These are phyloP conservation scores for Ophiostoma pallidulum DNA, from an alignment of 2,329 filamentous ascomycete genomes.

Conservation along the genomic window DNA sequence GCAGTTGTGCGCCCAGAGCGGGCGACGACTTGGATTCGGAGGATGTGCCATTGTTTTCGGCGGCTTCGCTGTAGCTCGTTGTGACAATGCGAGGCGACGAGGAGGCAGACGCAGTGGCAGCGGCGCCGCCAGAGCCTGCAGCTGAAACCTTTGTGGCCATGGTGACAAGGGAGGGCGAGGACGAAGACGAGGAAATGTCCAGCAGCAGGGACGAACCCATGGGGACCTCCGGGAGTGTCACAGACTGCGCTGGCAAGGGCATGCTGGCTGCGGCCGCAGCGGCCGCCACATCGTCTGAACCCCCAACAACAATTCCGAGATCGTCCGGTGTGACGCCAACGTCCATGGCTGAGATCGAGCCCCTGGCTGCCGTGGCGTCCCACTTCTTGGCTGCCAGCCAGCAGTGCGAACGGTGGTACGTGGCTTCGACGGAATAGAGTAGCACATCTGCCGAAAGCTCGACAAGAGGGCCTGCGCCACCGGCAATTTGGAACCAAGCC, in stretches of 20 bases:
- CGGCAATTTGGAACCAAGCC: constrained; percentile 68
- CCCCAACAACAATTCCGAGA: constrained; percentile 2
- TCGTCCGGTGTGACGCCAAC: constrained; percentile 3
- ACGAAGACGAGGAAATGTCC: constrained; percentile 2
- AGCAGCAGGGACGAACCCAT: not conserved
- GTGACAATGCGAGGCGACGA: constrained; percentile 6
- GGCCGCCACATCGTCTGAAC: constrained; percentile 19
- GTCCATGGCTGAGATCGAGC: not conserved
- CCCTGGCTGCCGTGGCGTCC: constrained; percentile 18
- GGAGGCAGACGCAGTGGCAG: constrained; percentile 2
- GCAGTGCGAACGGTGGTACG: constrained; percentile 49
- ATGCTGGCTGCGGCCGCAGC: constrained; percentile 16
- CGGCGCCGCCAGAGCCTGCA: constrained; percentile 1
- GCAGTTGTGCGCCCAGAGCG: not conserved
- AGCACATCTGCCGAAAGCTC: constrained; percentile 52
- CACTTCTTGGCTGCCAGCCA: constrained; percentile 45
- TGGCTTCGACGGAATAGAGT: constrained; percentile 52
- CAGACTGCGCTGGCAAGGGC: constrained; percentile 3
- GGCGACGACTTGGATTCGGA: constrained; percentile 6
- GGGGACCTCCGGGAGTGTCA: constrained; percentile 7
- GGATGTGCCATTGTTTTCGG: constrained; percentile 2
- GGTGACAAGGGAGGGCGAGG: constrained; percentile 6
- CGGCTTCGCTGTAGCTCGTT: not conserved
- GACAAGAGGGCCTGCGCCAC: constrained; percentile 43
- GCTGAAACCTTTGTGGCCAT: constrained; percentile 16